Evolutionary conservation across 148 eudicot species (phyloP).

Genomic region (Vaccinium macrocarpon): DNA sequence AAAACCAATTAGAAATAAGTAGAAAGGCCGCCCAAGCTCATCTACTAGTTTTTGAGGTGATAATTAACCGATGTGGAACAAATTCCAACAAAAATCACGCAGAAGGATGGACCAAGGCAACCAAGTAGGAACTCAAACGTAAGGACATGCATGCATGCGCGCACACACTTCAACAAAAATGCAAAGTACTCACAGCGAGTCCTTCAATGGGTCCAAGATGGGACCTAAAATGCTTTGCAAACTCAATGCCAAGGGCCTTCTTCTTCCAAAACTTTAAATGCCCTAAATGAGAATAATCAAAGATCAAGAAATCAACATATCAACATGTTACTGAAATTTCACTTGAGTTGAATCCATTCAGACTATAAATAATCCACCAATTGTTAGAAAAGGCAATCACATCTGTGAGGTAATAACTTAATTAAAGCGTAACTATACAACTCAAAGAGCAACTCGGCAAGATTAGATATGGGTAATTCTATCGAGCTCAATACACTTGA

Average conservation of each 20-base stretch:
- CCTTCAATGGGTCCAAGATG: constrained; percentile 98
- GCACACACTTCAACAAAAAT: background rate
- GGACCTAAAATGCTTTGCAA: constrained; percentile 96
- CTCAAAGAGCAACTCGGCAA: background rate
- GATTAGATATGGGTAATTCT: background rate
- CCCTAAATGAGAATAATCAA: constrained; percentile 42
- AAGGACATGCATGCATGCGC: constrained; percentile 8
- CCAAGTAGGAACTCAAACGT: constrained; percentile 9
- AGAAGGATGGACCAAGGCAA: background rate
- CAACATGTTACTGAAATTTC: background rate
- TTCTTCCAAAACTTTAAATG: constrained; percentile 99
- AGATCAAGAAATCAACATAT: background rate
- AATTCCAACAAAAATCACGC: too few relatives aligned
- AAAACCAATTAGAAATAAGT: too few relatives aligned
- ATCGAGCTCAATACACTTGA: background rate
- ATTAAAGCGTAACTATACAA: background rate
- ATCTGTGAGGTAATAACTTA: background rate
- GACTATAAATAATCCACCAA: background rate
- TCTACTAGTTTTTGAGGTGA: too few relatives aligned
- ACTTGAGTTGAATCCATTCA: background rate
- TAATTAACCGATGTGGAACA: too few relatives aligned
- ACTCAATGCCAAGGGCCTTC: constrained; percentile 82
- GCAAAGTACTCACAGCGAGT: constrained; percentile 70
- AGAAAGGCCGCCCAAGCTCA: too few relatives aligned
- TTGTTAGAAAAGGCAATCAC: background rate